These are phyloP conservation scores for Chytriomyces confervae DNA, from an alignment of 192 early-diverging fungal species.

Conservation along the genomic window DNA sequence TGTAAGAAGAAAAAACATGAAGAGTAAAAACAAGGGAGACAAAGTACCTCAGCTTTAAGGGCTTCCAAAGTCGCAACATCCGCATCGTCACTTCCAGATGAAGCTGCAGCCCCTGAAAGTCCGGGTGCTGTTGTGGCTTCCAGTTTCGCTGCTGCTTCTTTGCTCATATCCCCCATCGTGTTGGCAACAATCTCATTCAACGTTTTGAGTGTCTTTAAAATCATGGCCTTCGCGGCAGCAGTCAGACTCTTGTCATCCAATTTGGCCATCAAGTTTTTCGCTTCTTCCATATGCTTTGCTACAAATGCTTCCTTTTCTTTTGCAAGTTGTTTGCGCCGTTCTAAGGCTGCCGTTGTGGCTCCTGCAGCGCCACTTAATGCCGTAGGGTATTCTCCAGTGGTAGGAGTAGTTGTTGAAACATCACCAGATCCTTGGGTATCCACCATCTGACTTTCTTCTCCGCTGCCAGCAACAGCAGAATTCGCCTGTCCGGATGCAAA, in stretches of 20 bases:
- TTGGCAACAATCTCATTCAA: conserved; percentile 31
- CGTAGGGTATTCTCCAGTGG: conserved; percentile 31
- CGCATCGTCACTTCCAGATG: conserved; percentile 31
- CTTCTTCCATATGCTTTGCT: conserved; percentile 66
- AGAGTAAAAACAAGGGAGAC: conserved; percentile 11
- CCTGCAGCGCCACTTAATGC: conserved; percentile 52
- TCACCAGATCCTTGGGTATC: not conserved
- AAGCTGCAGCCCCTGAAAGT: not conserved
- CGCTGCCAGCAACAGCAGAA: too few relatives aligned
- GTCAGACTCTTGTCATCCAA: conserved; percentile 54
- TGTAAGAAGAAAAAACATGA: not conserved
- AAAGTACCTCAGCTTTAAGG: conserved; percentile 65
- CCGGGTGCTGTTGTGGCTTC: conserved; percentile 1
- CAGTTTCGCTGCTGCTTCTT: conserved; percentile 8
- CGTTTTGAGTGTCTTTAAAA: conserved; percentile 42
- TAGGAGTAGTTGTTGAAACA: not conserved
- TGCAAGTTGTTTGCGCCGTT: conserved; percentile 55
- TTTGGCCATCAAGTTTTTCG: conserved; percentile 66
- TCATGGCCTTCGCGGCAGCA: conserved; percentile 34
- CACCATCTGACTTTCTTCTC: not conserved
- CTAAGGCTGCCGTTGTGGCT: conserved; percentile 47
- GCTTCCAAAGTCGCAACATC: conserved; percentile 64
- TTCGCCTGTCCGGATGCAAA: not conserved
- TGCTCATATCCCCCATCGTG: conserved; percentile 22
- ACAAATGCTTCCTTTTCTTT: conserved; percentile 65